These are phyloP conservation scores for Aspergillus terreus DNA, from an alignment of 2,329 filamentous ascomycete genomes.

Conservation along the genomic window DNA sequence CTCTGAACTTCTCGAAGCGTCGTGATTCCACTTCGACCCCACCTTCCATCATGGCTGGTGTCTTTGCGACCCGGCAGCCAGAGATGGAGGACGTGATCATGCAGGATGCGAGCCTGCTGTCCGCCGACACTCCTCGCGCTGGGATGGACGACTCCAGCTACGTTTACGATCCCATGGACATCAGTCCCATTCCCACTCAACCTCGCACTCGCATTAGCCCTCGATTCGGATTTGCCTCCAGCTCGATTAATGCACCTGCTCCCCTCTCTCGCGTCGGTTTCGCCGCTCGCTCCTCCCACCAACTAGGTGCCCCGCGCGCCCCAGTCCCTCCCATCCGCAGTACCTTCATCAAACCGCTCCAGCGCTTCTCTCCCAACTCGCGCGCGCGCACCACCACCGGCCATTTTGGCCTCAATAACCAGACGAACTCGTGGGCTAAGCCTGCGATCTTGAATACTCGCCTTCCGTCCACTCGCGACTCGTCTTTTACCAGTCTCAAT, in stretches of 20 bases:
- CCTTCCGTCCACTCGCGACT: constrained; percentile 7
- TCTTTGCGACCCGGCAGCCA: constrained; percentile 5
- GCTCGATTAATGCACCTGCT: neutral
- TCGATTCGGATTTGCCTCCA: neutral
- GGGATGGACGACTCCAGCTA: neutral
- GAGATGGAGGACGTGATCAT: constrained; percentile 11
- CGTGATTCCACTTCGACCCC: neutral
- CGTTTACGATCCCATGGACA: constrained; percentile 16
- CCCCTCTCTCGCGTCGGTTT: neutral
- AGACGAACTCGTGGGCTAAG: neutral
- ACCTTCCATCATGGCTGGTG: constrained; percentile 11
- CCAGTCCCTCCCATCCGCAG: constrained; percentile 1
- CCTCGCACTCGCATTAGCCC: neutral
- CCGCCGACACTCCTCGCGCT: constrained; percentile 1
- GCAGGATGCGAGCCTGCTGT: constrained; percentile 9
- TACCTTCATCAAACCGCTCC: constrained; percentile 4
- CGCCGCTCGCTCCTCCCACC: neutral
- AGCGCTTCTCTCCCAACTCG: constrained; percentile 11
- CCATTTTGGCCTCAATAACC: neutral
- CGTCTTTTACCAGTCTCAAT: constrained; percentile 9
- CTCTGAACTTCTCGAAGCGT: neutral
- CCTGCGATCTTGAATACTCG: neutral
- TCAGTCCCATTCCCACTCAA: constrained; percentile 6
- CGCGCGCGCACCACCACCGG: neutral
- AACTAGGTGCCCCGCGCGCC: neutral